A percentile compares a stretch with the other conserved stretches of the same genome.
These are phyloP conservation scores for Metschnikowia hibisci DNA, from an alignment of 805 yeast genomes.

Conservation along the genomic window DNA sequence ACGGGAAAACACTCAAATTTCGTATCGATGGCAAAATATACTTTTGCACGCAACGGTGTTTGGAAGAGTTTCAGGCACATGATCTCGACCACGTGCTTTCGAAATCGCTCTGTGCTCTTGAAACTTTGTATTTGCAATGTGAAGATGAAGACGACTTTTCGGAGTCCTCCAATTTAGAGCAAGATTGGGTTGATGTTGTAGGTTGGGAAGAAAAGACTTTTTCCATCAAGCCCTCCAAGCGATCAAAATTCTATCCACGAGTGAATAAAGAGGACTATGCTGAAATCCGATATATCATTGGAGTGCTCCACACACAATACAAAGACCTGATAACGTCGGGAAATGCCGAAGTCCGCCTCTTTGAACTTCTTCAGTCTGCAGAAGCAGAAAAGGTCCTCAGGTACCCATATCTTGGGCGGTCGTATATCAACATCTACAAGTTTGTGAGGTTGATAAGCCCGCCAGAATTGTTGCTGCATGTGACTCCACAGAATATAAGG, in stretches of 20 bases:
- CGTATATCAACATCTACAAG: slow-evolving; percentile 47
- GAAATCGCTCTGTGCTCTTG: slow-evolving; percentile 32
- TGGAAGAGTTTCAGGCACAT: slow-evolving; percentile 27
- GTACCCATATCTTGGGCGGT: slow-evolving; percentile 46
- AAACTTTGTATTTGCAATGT: slow-evolving; percentile 28
- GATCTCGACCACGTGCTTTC: slow-evolving; percentile 38
- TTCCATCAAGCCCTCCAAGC: slow-evolving; percentile 34
- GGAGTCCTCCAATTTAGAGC: slow-evolving; percentile 11
- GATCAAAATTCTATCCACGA: slow-evolving; percentile 30
- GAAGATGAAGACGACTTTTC: slow-evolving; percentile 21
- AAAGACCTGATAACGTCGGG: slow-evolving; percentile 3
- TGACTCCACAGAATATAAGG: slow-evolving; percentile 41
- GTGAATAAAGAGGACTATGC: slow-evolving; percentile 53
- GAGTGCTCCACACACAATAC: slow-evolving; percentile 11
- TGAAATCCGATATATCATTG: slow-evolving; percentile 46
- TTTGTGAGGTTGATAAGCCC: slow-evolving; percentile 43
- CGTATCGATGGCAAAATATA: slow-evolving; percentile 32
- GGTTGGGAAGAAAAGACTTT: slow-evolving; percentile 35
- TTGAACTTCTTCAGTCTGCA: slow-evolving; percentile 48
- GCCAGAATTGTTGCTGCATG: slow-evolving; percentile 25
- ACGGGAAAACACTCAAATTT: slow-evolving; percentile 45
- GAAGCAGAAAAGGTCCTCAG: slow-evolving; percentile 43
- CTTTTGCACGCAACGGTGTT: slow-evolving; percentile 52
- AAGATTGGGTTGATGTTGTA: slow-evolving; percentile 37
- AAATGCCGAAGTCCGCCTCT: slow-evolving; percentile 18